These are phyloP conservation scores for Yarrowia keelungensis DNA, from an alignment of 805 yeast species.

Conservation along the genomic window DNA sequence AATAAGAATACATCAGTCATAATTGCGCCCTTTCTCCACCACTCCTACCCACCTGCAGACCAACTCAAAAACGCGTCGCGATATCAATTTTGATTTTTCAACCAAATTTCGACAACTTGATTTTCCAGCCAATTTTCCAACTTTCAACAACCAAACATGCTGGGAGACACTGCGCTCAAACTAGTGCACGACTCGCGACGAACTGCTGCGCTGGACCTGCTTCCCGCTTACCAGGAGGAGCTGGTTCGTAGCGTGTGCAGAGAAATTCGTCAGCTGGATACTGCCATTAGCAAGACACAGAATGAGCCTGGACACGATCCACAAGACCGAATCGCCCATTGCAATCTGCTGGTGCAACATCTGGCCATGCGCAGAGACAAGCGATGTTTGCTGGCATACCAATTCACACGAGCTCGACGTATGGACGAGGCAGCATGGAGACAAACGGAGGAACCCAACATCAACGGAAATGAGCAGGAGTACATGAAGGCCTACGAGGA, in stretches of 20 bases:
- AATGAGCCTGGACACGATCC: constrained; percentile 43
- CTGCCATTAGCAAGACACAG: constrained; percentile 63
- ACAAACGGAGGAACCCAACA: constrained; percentile 52
- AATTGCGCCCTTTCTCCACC: neutral
- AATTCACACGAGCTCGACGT: constrained; percentile 70
- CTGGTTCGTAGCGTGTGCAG: constrained; percentile 70
- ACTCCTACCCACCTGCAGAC: constrained; percentile 4
- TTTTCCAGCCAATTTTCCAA: neutral
- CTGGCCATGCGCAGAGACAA: constrained; percentile 87
- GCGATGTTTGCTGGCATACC: constrained; percentile 86
- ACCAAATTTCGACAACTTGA: no score
- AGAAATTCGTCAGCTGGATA: constrained; percentile 62
- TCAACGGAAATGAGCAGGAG: constrained; percentile 81
- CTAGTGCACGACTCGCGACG: constrained; percentile 87
- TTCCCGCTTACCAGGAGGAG: constrained; percentile 77
- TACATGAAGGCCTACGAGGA: constrained; percentile 76
- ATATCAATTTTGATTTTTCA: neutral
- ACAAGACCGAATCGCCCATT: constrained; percentile 48
- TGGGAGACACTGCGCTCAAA: constrained; percentile 86
- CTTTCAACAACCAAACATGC: constrained; percentile 58
- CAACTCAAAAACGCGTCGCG: constrained; percentile 32
- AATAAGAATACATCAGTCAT: neutral
- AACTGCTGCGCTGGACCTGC: constrained; percentile 64
- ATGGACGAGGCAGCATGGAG: constrained; percentile 77
- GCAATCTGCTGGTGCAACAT: constrained; percentile 65